Percentiles rank a stretch among this genome's conserved stretches.
These are phyloP conservation scores for Ophioceras dolichostomum DNA, from an alignment of 2,329 filamentous ascomycete genomes.

Conservation along the genomic window DNA sequence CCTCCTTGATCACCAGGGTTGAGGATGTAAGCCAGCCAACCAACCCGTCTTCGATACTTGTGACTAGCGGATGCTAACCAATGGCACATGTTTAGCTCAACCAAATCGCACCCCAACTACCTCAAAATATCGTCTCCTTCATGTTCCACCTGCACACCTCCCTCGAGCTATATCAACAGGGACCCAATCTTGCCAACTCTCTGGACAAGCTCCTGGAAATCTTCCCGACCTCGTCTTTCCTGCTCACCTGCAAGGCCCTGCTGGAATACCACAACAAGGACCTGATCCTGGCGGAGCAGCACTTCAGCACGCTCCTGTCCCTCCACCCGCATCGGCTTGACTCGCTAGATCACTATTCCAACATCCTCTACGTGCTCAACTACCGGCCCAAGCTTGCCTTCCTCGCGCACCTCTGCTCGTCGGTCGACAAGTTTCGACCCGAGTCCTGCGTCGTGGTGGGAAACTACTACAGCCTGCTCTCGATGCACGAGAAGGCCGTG, in stretches of 20 bases:
- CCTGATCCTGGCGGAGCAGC: conserved; percentile 52
- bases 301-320: conserved; percentile 71
- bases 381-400: conserved; percentile 83
- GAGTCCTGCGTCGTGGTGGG: conserved; percentile 95
- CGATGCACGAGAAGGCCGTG: conserved; percentile 93
- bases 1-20: conserved; percentile 61
- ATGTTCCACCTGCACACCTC: conserved; percentile 90
- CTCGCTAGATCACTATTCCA: conserved; percentile 89
- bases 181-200: conserved; percentile 58
- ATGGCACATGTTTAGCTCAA: conserved; percentile 42
- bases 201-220: conserved; percentile 69
- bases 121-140: conserved; percentile 82
- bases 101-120: conserved; percentile 58
- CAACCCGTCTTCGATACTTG: no score
- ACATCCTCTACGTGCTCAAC: conserved; percentile 90
- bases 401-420: conserved; percentile 79
- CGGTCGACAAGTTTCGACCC: conserved; percentile 88
- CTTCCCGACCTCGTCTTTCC: conserved; percentile 79
- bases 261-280: conserved; percentile 86
- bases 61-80: no score
- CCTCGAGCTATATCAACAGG: conserved; percentile 83
- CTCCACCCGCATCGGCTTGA: conserved; percentile 66
- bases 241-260: conserved; percentile 80
- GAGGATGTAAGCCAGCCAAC: conserved; percentile 57
- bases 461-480: conserved; percentile 92